Conservation (phyloP, 768 basidiomycete genomes). For the Kwoniella dendrophila region DNA sequence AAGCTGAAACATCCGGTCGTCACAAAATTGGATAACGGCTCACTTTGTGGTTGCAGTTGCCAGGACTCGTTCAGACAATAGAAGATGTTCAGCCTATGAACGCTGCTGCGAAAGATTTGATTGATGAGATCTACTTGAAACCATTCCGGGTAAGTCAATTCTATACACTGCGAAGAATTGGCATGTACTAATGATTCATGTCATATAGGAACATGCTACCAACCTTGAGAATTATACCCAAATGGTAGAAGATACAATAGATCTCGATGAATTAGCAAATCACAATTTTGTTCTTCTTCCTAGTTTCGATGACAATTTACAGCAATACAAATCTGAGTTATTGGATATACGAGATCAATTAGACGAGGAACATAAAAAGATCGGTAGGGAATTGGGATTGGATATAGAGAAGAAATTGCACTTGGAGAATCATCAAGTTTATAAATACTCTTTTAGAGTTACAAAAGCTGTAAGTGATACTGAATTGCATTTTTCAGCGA, state of each 20-base stretch:
- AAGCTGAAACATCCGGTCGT: slow-evolving; percentile 12
- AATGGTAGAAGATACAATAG: slow-evolving; percentile 95
- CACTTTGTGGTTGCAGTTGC: slow-evolving; percentile 61
- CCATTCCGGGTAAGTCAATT: slow-evolving; percentile 63
- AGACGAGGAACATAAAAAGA: slow-evolving; percentile 74
- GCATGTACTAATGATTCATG: neutral
- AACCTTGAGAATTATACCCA: slow-evolving; percentile 78
- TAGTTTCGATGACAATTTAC: slow-evolving; percentile 78
- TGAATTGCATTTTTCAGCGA: no score
- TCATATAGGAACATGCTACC: slow-evolving; percentile 64
- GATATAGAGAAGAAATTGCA: slow-evolving; percentile 95
- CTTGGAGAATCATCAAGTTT: slow-evolving; percentile 82
- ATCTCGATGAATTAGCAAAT: slow-evolving; percentile 71
- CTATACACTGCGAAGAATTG: neutral
- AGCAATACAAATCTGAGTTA: slow-evolving; percentile 70
- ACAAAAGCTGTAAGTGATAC: slow-evolving; percentile 76
- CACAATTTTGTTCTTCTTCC: slow-evolving; percentile 92
- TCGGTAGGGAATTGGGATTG: slow-evolving; percentile 70
- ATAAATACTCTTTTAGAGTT: slow-evolving; percentile 89
- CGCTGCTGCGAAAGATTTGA: slow-evolving; percentile 61
- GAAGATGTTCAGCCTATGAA: slow-evolving; percentile 60
- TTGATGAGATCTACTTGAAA: slow-evolving; percentile 70
- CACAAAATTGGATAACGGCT: neutral
- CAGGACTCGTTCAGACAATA: slow-evolving; percentile 71
- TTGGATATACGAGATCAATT: slow-evolving; percentile 72